Base-by-base conservation (phyloP, 2,329 filamentous ascomycete species). In the Incumbomyces delicatus region DNA sequence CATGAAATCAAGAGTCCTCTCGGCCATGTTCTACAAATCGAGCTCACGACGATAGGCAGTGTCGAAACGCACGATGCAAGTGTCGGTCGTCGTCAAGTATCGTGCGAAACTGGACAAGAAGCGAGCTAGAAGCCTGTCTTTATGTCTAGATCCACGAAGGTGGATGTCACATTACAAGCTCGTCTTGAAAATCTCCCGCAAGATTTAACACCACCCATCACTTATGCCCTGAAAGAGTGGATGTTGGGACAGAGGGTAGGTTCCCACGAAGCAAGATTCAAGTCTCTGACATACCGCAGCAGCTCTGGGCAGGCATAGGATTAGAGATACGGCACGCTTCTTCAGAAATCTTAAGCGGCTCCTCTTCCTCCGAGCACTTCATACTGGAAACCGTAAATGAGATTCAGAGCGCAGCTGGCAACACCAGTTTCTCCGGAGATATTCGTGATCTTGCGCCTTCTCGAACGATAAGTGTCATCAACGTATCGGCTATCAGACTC, bases 51-150 rank as follows among this genome's bases (percentile, higher is more conserved):
- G 6, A n/a, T 40, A 29, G 38, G 38, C 11, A 40, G 16, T 4
- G 22, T 41, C 11, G 29, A 8, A 11, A 30, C 38, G 4, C 38
- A 41, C 29, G 16, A 38, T 20, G 35, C 17, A 13, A 27, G 11
- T 6, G 18, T 27, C 22, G 20, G 38, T 29, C 11, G 22, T 27
- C 22, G 22, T 8, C 22, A 8, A 8, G 4, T 8, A 8, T 27
- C 5, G 22, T 27, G 22, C 22, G 22, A 27, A 8, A 31, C n/a
- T 27, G 18, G 22, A 38, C 8, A 31, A 22, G 32, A 45, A 30
- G 5, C 6, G 17, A 3, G 34, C 42, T 37, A 45, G 42, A 31
- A 45, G 42, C 34, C 42, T 30, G 17, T 38, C 6, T 45, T 45
- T 34, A 14, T 45, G 13, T 45, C 34, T 13, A 34, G 33, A 38